Evolutionary conservation across 345 rosid species (phyloP).

Genomic region (Clausena lansium): DNA sequence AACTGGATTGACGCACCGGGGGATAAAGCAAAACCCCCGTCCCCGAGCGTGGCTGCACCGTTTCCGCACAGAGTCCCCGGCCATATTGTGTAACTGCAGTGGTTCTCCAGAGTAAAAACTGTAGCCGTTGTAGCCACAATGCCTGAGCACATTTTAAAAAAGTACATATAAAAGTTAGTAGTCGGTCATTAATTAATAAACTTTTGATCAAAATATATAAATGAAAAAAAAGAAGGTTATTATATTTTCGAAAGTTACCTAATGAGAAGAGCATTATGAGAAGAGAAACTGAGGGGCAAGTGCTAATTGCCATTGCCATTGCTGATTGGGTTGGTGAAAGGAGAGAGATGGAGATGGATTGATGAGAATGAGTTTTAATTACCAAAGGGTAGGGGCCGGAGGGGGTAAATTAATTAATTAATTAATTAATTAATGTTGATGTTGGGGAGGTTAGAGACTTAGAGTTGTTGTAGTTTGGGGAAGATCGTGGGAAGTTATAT

Average conservation of each 20-base stretch:
- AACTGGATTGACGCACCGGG: conserved; percentile 52
- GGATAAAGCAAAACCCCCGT: conserved; percentile 60
- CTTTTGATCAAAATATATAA: background rate
- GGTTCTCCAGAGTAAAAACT: conserved; percentile 64
- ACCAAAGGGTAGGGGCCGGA: too few relatives aligned
- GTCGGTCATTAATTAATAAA: too few relatives aligned
- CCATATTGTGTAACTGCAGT: conserved; percentile 75
- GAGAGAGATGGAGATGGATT: background rate
- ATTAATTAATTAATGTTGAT: too few relatives aligned
- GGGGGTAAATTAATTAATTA: too few relatives aligned
- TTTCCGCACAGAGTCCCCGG: conserved; percentile 81
- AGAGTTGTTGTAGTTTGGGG: conserved; percentile 18
- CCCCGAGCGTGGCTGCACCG: conserved; percentile 54
- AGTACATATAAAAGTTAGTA: background rate
- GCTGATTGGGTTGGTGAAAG: background rate
- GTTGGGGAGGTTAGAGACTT: conserved; percentile 1
- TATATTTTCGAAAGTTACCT: conserved; percentile 6
- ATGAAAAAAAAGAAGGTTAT: too few relatives aligned
- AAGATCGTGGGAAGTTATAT: background rate
- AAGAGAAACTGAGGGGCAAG: conserved; percentile 6
- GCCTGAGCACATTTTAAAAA: conserved; percentile 20
- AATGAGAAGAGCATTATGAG: conserved; percentile 26
- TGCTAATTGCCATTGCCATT: conserved; percentile 16
- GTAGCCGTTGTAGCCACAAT: conserved; percentile 44
- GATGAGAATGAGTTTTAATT: too few relatives aligned